Evolutionary conservation across 108 stramenopile genomes (phyloP), one percentile per base, ranked within the genome.

Genomic region (Nitzschia palea): DNA sequence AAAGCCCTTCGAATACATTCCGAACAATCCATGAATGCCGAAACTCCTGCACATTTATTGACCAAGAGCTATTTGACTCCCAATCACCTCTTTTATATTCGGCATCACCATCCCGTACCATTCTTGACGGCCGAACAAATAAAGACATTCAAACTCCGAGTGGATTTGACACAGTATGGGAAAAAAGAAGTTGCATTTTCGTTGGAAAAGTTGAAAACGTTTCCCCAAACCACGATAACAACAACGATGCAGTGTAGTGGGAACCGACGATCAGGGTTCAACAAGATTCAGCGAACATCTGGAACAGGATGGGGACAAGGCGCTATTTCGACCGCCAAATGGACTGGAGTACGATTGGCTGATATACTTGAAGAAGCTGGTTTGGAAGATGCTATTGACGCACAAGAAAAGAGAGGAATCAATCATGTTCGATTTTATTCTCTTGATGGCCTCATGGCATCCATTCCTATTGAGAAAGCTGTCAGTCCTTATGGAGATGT

Each of bases 221-320:
- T 93, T 65, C 79, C 80, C 8, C 89, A 93, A 68, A 69, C 76
- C 3, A 82, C 79, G 51, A 72, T 99, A 10, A 67, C 73, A 0
- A 67, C 90, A 9, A 97, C 97, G 4, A 80, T 99, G 32, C 99
- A 99, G 73, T 99, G 99, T 77, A 94, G 89, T 70, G 99, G 99
- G 1, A 99, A 99, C 74, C 90, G 99, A 20, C 90, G 97, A 9
- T 74, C 80, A 51, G 94, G 87, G 25, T 90, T 96, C 73, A 87
- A 89, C 57, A 74, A 73, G 10, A 84, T 91, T 29, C 78, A 84
- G 54, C 76, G 85, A 36, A 95, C 96, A 4, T 89, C 85, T 36
- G 97, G 97, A 20, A 87, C 97, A 9, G 56, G 80, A 12, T 99
- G 97, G 97, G 83, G 87, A 17, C 85, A 87, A 70, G 95, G 91